Evolutionary conservation across 106 monocot species (phyloP).

Genomic region (Dioscorea alata): DNA sequence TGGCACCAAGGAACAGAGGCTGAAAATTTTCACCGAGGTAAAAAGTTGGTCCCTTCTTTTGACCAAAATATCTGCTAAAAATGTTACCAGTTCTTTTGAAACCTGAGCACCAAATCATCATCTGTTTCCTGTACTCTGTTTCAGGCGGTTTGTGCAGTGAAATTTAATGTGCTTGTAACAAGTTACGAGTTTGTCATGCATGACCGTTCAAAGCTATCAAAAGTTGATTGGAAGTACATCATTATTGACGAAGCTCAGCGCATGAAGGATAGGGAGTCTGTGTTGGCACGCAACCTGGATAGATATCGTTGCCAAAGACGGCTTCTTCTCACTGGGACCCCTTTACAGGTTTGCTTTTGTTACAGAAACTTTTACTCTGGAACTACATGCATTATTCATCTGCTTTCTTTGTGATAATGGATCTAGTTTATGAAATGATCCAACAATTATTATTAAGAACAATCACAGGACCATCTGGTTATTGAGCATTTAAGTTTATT

Average conservation of each 20-base stretch:
- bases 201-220: constrained; percentile 93
- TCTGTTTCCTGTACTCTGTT: constrained; percentile 3
- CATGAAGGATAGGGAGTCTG: constrained; percentile 97
- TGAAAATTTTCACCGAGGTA: constrained; percentile 84
- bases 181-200: constrained; percentile 98
- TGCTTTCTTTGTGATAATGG: too few species aligned
- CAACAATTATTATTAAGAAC: too few species aligned
- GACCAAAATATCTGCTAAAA: not conserved
- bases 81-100: too few species aligned
- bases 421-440: too few species aligned
- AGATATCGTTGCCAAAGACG: constrained; percentile 90
- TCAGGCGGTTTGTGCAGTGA: constrained; percentile 83
- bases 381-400: too few species aligned
- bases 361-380: too few species aligned
- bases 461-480: too few species aligned
- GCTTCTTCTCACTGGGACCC: constrained; percentile 93
- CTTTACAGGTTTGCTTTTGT: constrained; percentile 70
- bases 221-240: constrained; percentile 97
- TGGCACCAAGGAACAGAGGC: constrained; percentile 80
- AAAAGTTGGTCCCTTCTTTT: constrained; percentile 3
- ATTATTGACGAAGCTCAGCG: constrained; percentile 99
- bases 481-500: too few species aligned
- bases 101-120: not conserved
- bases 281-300: constrained; percentile 96
- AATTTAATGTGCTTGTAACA: constrained; percentile 95